Percentiles rank a stretch among this genome's conserved stretches.
Conservation (phyloP, 805 yeast species). For the Pichia scutulata region DNA sequence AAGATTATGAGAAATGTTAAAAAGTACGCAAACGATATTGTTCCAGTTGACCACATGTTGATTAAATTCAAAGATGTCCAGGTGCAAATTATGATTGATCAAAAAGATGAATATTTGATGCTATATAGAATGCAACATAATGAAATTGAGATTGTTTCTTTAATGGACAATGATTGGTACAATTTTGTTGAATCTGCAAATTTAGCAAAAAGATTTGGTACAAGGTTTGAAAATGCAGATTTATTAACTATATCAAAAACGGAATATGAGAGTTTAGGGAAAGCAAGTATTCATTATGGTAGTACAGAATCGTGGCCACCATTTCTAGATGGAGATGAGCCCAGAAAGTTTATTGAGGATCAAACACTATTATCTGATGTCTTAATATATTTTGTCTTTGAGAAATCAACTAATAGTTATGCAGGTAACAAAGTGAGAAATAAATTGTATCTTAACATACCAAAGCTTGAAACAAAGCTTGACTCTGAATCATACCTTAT, state of each 20-base stretch:
- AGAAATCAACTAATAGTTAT: conserved; percentile 40
- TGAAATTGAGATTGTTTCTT: conserved; percentile 59
- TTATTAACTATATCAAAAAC: conserved; percentile 57
- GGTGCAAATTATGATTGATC: conserved; percentile 55
- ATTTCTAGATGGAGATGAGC: conserved; percentile 61
- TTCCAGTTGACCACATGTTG: conserved; percentile 46
- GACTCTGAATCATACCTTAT: conserved; percentile 71
- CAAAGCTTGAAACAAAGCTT: conserved; percentile 56
- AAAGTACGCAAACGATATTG: conserved; percentile 28
- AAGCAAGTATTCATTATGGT: conserved; percentile 44
- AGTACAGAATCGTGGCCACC: conserved; percentile 74
- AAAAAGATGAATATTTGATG: conserved; percentile 49
- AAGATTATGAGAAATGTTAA: conserved; percentile 39
- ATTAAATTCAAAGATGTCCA: conserved; percentile 75
- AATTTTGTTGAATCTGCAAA: conserved; percentile 21
- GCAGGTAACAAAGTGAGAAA: conserved; percentile 29
- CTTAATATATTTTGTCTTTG: conserved; percentile 53
- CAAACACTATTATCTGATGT: conserved; percentile 48
- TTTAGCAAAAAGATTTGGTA: conserved; percentile 63
- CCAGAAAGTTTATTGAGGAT: conserved; percentile 40
- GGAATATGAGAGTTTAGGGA: conserved; percentile 37
- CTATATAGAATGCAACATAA: conserved; percentile 69
- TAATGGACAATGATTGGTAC: conserved; percentile 33
- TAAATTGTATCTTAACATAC: conserved; percentile 55
- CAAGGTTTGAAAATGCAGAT: conserved; percentile 60